Conservation (phyloP, 345 rosid genomes). For the Alliaria petiolata region DNA sequence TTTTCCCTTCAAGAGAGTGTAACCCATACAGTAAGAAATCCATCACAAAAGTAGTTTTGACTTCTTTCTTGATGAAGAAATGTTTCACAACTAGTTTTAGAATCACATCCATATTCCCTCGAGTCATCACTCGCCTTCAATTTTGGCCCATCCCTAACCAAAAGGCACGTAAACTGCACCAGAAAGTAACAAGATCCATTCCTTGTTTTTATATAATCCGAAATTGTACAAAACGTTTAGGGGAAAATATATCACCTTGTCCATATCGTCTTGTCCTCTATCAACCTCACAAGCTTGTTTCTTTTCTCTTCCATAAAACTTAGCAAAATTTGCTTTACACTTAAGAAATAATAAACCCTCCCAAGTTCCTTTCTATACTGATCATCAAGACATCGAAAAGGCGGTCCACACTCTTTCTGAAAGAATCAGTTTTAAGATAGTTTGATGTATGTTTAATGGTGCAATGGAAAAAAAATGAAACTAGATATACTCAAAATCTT, state of each 20-base stretch:
- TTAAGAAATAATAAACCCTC: slow-evolving; percentile 72
- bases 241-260: slow-evolving; percentile 45
- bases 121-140: slow-evolving; percentile 62
- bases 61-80: slow-evolving; percentile 76
- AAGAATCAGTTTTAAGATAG: background rate
- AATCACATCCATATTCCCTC: slow-evolving; percentile 72
- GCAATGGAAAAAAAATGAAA: too few relatives aligned
- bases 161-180: slow-evolving; percentile 71
- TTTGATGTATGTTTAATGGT: too few relatives aligned
- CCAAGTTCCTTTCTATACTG: slow-evolving; percentile 83
- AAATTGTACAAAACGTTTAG: background rate
- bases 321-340: slow-evolving; percentile 80
- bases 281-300: slow-evolving; percentile 58
- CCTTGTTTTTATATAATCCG: background rate
- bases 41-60: slow-evolving; percentile 81
- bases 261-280: slow-evolving; percentile 83
- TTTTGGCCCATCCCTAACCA: slow-evolving; percentile 78
- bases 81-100: slow-evolving; percentile 77
- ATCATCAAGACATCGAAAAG: slow-evolving; percentile 84
- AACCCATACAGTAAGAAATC: slow-evolving; percentile 86
- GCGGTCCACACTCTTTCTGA: slow-evolving; percentile 81
- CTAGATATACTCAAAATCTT: too few relatives aligned
- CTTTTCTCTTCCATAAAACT: slow-evolving; percentile 84
- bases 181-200: background rate
- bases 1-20: slow-evolving; percentile 28